These are phyloP conservation scores for Tetracladium marchalianum DNA, from an alignment of 495 filamentous ascomycete genomes.

Conservation along the genomic window DNA sequence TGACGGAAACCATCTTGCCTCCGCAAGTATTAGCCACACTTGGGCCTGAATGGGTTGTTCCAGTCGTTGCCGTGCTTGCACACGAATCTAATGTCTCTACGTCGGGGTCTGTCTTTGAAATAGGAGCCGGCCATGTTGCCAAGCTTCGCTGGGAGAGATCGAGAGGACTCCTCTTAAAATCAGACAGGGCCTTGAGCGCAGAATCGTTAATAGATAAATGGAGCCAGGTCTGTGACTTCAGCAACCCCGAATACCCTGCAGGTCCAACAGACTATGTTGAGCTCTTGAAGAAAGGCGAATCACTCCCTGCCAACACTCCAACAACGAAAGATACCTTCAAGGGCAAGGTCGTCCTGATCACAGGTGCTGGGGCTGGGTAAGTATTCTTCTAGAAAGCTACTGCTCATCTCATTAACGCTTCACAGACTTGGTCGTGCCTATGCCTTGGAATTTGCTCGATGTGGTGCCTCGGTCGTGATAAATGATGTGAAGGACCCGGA, in stretches of 20 bases:
- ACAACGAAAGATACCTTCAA: conserved; percentile 47
- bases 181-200: conserved; percentile 73
- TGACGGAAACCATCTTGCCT: conserved; percentile 87
- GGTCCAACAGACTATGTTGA: conserved; percentile 63
- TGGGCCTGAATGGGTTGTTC: conserved; percentile 95
- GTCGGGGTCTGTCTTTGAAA: conserved; percentile 80
- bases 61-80: conserved; percentile 71
- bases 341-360: conserved; percentile 63
- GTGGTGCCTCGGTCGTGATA: conserved; percentile 61
- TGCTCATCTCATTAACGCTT: not conserved
- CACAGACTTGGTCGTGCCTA: conserved; percentile 61
- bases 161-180: conserved; percentile 79
- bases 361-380: conserved; percentile 59
- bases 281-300: conserved; percentile 49
- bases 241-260: conserved; percentile 49
- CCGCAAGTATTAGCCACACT: conserved; percentile 95
- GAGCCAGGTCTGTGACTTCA: conserved; percentile 70
- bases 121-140: conserved; percentile 84
- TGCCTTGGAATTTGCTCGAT: conserved; percentile 60
- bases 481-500: conserved; percentile 69
- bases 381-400: conserved; percentile 14
- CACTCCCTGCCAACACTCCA: not conserved
- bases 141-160: conserved; percentile 86
- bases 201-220: conserved; percentile 70
- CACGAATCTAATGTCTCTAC: conserved; percentile 66